Percentiles rank a stretch among this genome's conserved stretches.
phyloP scores from a whole-genome alignment of 495 filamentous ascomycete species.

The Aspergillus haitiensis region DNA sequence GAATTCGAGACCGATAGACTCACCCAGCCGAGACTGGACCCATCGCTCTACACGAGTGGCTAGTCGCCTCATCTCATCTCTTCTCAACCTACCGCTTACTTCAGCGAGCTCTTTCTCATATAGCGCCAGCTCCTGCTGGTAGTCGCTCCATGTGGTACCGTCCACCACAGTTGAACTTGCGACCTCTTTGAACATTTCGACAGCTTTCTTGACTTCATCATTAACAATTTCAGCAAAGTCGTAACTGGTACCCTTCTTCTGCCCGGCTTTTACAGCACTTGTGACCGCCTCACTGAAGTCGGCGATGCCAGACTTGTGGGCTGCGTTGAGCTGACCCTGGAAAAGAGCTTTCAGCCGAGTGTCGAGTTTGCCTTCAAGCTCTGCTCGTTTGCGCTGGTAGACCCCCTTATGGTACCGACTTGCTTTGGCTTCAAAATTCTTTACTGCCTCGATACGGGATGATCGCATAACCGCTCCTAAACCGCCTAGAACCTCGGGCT shows the following conservation, averaged over 20 bases:
- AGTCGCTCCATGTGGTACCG: constrained; percentile 79
- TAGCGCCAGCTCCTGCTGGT: constrained; percentile 59
- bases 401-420: constrained; percentile 96
- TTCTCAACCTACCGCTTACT: constrained; percentile 75
- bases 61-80: constrained; percentile 93
- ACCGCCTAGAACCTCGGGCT: constrained; percentile 67
- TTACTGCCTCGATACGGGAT: constrained; percentile 71
- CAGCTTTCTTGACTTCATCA: constrained; percentile 69
- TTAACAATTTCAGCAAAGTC: constrained; percentile 95
- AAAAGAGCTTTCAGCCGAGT: constrained; percentile 82
- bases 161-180: constrained; percentile 71
- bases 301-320: constrained; percentile 85
- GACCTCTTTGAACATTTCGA: constrained; percentile 74
- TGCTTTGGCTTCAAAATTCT: constrained; percentile 83
- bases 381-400: constrained; percentile 77
- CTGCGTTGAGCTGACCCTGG: constrained; percentile 78
- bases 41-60: constrained; percentile 88
- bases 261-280: constrained; percentile 78
- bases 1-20: constrained; percentile 90
- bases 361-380: constrained; percentile 85
- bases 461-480: constrained; percentile 73
- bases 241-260: constrained; percentile 84
- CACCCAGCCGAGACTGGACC: constrained; percentile 82
- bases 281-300: constrained; percentile 85
- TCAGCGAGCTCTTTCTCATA: constrained; percentile 82